Percentiles rank a stretch among this genome's conserved stretches.
Evolutionary conservation across 805 yeast species (phyloP).

Genomic region (Barnettozyma californica): DNA sequence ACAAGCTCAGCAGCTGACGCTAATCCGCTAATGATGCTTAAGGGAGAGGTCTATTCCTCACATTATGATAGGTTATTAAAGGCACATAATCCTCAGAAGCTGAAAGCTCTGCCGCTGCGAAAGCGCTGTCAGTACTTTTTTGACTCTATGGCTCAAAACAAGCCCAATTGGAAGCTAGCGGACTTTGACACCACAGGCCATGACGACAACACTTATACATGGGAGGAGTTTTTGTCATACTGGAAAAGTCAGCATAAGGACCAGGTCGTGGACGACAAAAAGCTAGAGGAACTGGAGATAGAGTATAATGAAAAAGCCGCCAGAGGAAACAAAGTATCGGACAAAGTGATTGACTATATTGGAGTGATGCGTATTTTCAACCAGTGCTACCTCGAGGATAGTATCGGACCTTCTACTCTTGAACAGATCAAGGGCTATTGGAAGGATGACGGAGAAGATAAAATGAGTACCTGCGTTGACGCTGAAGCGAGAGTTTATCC

Average conservation of each 20-base stretch:
- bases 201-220: slow-evolving; percentile 17
- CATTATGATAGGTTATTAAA: slow-evolving; percentile 9
- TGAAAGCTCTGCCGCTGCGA: slow-evolving; percentile 7
- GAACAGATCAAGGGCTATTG: slow-evolving; percentile 3
- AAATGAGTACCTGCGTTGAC: slow-evolving; percentile 15
- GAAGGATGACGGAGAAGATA: slow-evolving; percentile 6
- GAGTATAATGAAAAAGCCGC: slow-evolving; percentile 11
- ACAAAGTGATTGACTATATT: slow-evolving; percentile 17
- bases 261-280: slow-evolving; percentile 6
- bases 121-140: slow-evolving; percentile 19
- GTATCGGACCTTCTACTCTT: background rate
- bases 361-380: slow-evolving; percentile 19
- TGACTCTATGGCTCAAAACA: slow-evolving; percentile 4
- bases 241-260: slow-evolving; percentile 7
- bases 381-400: slow-evolving; percentile 18
- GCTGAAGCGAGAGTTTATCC: slow-evolving; percentile 33
- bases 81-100: background rate
- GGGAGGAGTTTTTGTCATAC: slow-evolving; percentile 12
- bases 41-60: slow-evolving; percentile 16
- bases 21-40: slow-evolving; percentile 10
- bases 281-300: slow-evolving; percentile 8
- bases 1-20: background rate
- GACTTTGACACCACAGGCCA: slow-evolving; percentile 18
- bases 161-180: slow-evolving; percentile 18
- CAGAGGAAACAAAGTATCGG: slow-evolving; percentile 11